Evolutionary conservation across 352 stramenopile species (phyloP).

Genomic region (Albugo candida): DNA sequence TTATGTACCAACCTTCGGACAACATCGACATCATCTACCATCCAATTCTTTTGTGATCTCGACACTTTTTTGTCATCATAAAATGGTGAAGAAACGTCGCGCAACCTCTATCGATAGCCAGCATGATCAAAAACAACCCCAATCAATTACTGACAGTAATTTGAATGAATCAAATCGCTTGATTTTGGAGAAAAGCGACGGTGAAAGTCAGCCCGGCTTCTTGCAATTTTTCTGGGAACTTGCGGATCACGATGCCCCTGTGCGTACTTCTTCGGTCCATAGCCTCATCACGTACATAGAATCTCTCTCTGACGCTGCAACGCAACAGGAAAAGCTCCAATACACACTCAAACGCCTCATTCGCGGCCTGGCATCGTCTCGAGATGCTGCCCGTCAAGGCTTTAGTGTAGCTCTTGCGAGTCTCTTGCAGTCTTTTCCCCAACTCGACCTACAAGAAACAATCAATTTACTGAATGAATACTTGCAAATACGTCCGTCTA

Average conservation of each 20-base stretch:
- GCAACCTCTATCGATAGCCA: no score
- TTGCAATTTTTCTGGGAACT: slow-evolving; percentile 80
- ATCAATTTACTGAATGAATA: slow-evolving; percentile 36
- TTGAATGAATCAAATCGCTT: no score
- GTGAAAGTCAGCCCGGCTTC: slow-evolving; percentile 12
- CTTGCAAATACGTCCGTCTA: slow-evolving; percentile 62
- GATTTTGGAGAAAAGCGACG: no score
- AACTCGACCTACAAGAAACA: slow-evolving; percentile 24
- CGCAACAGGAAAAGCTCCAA: slow-evolving; percentile 28
- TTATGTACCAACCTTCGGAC: no score
- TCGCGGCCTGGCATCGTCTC: slow-evolving; percentile 73
- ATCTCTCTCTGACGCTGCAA: slow-evolving; percentile 5
- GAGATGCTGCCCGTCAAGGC: slow-evolving; percentile 74
- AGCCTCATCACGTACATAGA: slow-evolving; percentile 27
- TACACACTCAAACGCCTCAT: slow-evolving; percentile 86
- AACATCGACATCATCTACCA: no score
- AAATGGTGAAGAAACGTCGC: no score
- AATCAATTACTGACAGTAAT: no score
- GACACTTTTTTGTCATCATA: no score
- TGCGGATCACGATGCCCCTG: slow-evolving; percentile 43
- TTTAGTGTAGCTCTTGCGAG: slow-evolving; percentile 70
- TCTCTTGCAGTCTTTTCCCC: slow-evolving; percentile 34
- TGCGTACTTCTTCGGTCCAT: slow-evolving; percentile 33
- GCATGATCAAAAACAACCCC: no score
- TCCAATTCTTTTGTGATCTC: no score